Evolutionary conservation across 371 early-diverging fungal species (phyloP), one percentile per base, ranked within the genome.

Genomic region (Chytridiales sp.): DNA sequence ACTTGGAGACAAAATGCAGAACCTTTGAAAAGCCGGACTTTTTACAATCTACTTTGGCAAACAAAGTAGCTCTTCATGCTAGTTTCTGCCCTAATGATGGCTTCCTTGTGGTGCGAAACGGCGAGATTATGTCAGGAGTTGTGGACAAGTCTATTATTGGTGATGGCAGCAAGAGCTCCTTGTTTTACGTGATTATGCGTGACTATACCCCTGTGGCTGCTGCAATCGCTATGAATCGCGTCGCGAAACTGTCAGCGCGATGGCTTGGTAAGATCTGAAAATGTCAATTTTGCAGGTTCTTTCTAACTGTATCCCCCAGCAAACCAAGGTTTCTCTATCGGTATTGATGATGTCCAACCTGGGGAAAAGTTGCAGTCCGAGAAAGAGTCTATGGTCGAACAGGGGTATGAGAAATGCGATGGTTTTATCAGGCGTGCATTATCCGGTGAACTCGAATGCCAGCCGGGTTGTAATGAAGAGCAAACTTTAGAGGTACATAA

Each of bases 261-360:
- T 98, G 91, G 89, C 75, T 96, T 26, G 89, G 88, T 78, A 77
- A 64, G 50, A 32, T n/a, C 13, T 5, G 2, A 11, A 1, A 24
- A 29, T 50, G 51, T 5, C 1, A 32, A 47, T 5, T 35, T 4
- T 39, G 3, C 43, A 9, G 24, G 29, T 27, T 21, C 44, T 34
- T n/a, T 41, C 1, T 32, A 47, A 29, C 31, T 11, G 19, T 21
- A 19, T 42, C n/a, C n/a, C n/a, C n/a, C 56, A 75, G 87, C 87
- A 3, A 94, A 97, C 64, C 85, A 90, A 56, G 99, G 99, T 41
- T 97, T 98, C 79, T 95, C 96, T 3, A 97, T 98, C 59, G 99
- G 99, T 60, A 92, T 99, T 56, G 90, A 92, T 62, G 99, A 99
- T 82, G 98, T 99, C n/a, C 89, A 86, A 29, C 96, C 98, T 1